phyloP scores from a whole-genome alignment of 2,329 filamentous ascomycete species.

The Fusarium penzigii region DNA sequence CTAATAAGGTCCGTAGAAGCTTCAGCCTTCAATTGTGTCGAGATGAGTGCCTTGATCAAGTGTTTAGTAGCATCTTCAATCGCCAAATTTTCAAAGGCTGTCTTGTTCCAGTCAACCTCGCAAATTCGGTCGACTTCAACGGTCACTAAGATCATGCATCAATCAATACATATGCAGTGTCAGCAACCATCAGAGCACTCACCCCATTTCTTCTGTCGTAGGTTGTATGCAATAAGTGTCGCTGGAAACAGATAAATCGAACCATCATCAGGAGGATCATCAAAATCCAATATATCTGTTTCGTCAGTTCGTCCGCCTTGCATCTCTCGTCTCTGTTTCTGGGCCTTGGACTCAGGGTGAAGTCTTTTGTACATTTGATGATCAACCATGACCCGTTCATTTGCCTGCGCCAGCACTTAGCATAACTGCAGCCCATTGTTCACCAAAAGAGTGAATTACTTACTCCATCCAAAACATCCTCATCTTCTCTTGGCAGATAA shows the following conservation, averaged over 20 bases:
- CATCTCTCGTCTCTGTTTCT: not conserved
- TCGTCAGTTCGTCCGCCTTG: too few species aligned
- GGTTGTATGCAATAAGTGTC: not conserved
- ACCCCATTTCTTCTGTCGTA: slow-evolving; percentile 10
- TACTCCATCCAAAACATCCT: too few species aligned
- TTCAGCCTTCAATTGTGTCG: slow-evolving; percentile 8
- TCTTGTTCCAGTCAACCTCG: slow-evolving; percentile 2
- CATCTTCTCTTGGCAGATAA: too few species aligned
- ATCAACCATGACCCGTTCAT: slow-evolving; percentile 13
- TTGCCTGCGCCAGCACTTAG: too few species aligned
- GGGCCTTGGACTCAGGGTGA: not conserved
- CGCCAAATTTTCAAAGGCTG: not conserved
- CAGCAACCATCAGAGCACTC: not conserved
- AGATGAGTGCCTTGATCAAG: slow-evolving; percentile 1
- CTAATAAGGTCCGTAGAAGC: slow-evolving; percentile 1
- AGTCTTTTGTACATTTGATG: slow-evolving; percentile 6
- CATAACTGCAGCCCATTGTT: too few species aligned
- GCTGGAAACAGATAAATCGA: slow-evolving; percentile 5
- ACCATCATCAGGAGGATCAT: not conserved
- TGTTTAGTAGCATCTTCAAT: slow-evolving; percentile 7
- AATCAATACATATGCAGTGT: not conserved
- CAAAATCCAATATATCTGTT: too few species aligned
- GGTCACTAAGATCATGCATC: not conserved
- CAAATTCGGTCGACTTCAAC: slow-evolving; percentile 3
- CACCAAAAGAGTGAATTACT: too few species aligned